phyloP scores from a whole-genome alignment of 2,329 filamentous ascomycete genomes.

The Cytospora piceae region DNA sequence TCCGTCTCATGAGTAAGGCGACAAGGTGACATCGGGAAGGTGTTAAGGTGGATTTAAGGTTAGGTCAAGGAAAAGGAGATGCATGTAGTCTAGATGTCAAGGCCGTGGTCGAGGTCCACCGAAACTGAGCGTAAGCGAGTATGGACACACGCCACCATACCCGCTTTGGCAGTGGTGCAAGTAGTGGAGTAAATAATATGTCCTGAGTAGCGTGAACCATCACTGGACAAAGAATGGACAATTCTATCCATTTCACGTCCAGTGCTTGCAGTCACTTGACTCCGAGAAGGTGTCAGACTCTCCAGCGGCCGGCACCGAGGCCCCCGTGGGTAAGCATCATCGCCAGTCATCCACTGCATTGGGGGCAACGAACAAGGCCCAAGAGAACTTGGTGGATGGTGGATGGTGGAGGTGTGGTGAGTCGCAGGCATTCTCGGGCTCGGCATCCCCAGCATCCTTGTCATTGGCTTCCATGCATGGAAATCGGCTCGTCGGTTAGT shows the following conservation, averaged over 20 bases:
- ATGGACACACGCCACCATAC: not conserved
- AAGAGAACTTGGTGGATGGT: too few species aligned
- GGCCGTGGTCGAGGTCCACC: not conserved
- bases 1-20: not conserved
- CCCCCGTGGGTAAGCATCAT: too few species aligned
- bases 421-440: not conserved
- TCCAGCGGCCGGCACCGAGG: too few species aligned
- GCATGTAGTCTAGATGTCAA: too few species aligned
- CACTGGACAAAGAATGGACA: not conserved
- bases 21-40: not conserved
- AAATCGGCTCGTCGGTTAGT: too few species aligned
- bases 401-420: too few species aligned
- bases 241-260: too few species aligned
- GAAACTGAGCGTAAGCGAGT: not conserved
- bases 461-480: too few species aligned
- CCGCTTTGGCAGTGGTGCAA: not conserved
- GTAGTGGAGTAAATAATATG: not conserved
- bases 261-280: not conserved
- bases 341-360: too few species aligned
- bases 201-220: too few species aligned
- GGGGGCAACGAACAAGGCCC: too few species aligned
- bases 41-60: not conserved
- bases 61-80: not conserved
- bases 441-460: too few species aligned
- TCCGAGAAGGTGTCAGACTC: not conserved